These are phyloP conservation scores for Xylariaceae sp. DNA, from an alignment of 2,329 filamentous ascomycete genomes.

Conservation along the genomic window DNA sequence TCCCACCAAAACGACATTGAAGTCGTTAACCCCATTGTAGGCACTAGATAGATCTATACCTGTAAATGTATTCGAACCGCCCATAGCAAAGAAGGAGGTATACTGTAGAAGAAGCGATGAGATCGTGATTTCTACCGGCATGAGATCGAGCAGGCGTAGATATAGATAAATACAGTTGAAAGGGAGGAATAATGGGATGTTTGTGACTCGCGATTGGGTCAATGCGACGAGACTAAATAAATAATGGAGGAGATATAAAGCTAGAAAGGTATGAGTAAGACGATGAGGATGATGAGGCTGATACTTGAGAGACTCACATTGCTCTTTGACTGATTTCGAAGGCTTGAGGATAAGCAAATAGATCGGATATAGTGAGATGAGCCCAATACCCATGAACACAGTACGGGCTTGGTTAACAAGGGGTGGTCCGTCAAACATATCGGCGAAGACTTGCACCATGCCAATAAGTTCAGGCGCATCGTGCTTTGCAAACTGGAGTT, in stretches of 20 bases:
- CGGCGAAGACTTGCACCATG: slow-evolving; percentile 38
- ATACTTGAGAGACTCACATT: slow-evolving; percentile 20
- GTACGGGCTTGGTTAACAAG: slow-evolving; percentile 47
- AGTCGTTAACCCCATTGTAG: slow-evolving; percentile 85
- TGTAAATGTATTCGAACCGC: slow-evolving; percentile 90
- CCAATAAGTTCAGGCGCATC: slow-evolving; percentile 78
- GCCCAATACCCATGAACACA: slow-evolving; percentile 46
- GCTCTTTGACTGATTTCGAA: slow-evolving; percentile 23
- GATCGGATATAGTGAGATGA: slow-evolving; percentile 36
- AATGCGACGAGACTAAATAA: slow-evolving; percentile 74
- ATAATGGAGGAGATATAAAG: slow-evolving; percentile 56
- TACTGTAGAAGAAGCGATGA: slow-evolving; percentile 75
- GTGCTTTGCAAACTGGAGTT: slow-evolving; percentile 79
- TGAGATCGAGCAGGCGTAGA: slow-evolving; percentile 45
- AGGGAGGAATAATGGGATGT: slow-evolving; percentile 79
- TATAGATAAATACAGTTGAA: slow-evolving; percentile 58
- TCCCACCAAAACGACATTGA: slow-evolving; percentile 78
- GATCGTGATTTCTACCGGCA: slow-evolving; percentile 58
- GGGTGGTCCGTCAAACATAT: slow-evolving; percentile 39
- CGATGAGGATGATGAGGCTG: background rate
- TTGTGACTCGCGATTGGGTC: slow-evolving; percentile 81
- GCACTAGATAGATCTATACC: slow-evolving; percentile 92
- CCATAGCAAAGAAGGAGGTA: slow-evolving; percentile 82
- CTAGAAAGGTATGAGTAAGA: no score
- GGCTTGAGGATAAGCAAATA: slow-evolving; percentile 34